Base-by-base conservation (phyloP, 148 eudicot genomes). In the Polygonum maritimum region DNA sequence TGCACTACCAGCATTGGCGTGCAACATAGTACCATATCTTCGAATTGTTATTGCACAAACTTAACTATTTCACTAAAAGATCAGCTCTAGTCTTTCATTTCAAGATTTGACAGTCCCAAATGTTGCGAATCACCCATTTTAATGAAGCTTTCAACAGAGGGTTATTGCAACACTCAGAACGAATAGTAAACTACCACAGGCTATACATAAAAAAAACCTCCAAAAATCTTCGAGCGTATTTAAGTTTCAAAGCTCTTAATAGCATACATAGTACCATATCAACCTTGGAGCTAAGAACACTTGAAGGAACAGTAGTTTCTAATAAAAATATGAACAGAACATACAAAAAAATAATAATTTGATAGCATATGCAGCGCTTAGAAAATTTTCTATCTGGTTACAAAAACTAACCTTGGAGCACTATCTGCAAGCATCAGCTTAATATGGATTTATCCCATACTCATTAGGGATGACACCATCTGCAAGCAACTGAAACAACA, bases 391-490 rank as follows among this genome's bases (percentile, higher is more conserved):
- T 38, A 75, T 75, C 18, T 2, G 9, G 48, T 6, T 18, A 31
- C 18, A 52, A 7, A 47, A 72, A 70, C 15, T 14, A 83, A 90
- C 98, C 98, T 95, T 95, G 33, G 98, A 95, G 60, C 98, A n/a
- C 98, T 78, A 95, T 90, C 84, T 86, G 90, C 78, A n/a, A 95
- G 74, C 82, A 88, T 95, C 80, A 92, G 98, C 76, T 78, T 87
- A n/a, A n/a, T n/a, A n/a, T 19, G 98, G 98, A 81, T 95, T 95
- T 69, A 95, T 95, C 41, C 98, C 98, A 81, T 95, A 95, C 82
- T 95, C 98, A 74, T 95, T 95, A 14, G 97, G 98, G 80, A 95
- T 90, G 26, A 92, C 98, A 73, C 97, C 98, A 77, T 95, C 98
- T 62, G 98, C 98, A 78, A 95, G 97, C 80, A 86, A 69, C 97